Evolutionary conservation across 2,329 filamentous ascomycete genomes (phyloP).

Genomic region (Colletotrichum sp.): DNA sequence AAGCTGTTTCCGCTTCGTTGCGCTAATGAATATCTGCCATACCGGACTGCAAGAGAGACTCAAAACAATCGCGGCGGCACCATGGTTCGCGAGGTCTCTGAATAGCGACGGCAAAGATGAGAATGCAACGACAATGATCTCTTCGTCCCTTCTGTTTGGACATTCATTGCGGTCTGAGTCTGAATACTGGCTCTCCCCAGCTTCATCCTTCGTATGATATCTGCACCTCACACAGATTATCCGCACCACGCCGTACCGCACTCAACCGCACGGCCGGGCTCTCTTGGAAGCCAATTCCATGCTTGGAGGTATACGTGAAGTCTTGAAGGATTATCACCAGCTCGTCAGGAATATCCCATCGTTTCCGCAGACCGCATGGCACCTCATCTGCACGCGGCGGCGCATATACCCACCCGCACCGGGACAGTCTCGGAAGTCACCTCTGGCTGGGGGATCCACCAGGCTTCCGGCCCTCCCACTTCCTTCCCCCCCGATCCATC

Average conservation of each 20-base stretch:
- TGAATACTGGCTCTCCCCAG: background rate
- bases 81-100: background rate
- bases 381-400: background rate
- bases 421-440: slow-evolving; percentile 9
- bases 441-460: background rate
- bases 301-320: background rate
- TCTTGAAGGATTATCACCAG: background rate
- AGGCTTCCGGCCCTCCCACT: background rate
- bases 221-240: background rate
- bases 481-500: background rate
- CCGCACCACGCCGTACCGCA: background rate
- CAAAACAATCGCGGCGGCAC: background rate
- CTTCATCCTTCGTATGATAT: background rate
- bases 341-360: background rate
- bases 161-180: background rate
- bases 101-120: background rate
- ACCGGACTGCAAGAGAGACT: background rate
- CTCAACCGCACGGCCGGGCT: background rate
- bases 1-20: background rate
- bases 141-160: background rate
- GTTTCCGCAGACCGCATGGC: background rate
- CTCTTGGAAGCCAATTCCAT: background rate
- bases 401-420: background rate
- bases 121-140: background rate
- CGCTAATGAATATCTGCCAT: background rate